Evolutionary conservation across 805 yeast species (phyloP).

Genomic region (Tetrapisispora iriomotensis): DNA sequence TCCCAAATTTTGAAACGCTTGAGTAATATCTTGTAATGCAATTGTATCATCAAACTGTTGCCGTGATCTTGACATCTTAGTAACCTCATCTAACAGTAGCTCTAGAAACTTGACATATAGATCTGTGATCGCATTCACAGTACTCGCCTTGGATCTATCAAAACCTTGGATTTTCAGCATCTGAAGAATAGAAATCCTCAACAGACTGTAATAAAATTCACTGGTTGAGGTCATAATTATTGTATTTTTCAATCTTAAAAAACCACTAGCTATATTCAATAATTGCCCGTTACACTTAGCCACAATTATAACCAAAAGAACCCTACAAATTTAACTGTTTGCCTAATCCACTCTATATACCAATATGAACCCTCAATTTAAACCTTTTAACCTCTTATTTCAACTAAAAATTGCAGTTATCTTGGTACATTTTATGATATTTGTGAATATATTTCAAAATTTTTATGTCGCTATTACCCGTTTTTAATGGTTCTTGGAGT

Average conservation of each 20-base stretch:
- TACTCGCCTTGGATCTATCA: slow-evolving; percentile 62
- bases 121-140: slow-evolving; percentile 71
- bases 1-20: slow-evolving; percentile 56
- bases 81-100: slow-evolving; percentile 42
- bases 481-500: too few relatives aligned
- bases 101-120: slow-evolving; percentile 55
- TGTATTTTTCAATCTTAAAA: too few relatives aligned
- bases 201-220: slow-evolving; percentile 38
- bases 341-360: too few relatives aligned
- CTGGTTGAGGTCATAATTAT: slow-evolving; percentile 22
- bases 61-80: slow-evolving; percentile 39
- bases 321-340: too few relatives aligned
- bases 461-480: too few relatives aligned
- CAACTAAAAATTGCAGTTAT: too few relatives aligned
- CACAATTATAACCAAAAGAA: neutral
- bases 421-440: too few relatives aligned
- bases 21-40: slow-evolving; percentile 51
- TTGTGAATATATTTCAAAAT: too few relatives aligned
- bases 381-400: too few relatives aligned
- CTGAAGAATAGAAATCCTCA: slow-evolving; percentile 43
- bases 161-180: slow-evolving; percentile 71
- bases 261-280: too few relatives aligned
- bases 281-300: too few relatives aligned
- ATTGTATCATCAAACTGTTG: slow-evolving; percentile 39
- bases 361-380: too few relatives aligned